These are phyloP conservation scores for Rhododendron molle DNA, from an alignment of 148 eudicot genomes.

Conservation along the genomic window DNA sequence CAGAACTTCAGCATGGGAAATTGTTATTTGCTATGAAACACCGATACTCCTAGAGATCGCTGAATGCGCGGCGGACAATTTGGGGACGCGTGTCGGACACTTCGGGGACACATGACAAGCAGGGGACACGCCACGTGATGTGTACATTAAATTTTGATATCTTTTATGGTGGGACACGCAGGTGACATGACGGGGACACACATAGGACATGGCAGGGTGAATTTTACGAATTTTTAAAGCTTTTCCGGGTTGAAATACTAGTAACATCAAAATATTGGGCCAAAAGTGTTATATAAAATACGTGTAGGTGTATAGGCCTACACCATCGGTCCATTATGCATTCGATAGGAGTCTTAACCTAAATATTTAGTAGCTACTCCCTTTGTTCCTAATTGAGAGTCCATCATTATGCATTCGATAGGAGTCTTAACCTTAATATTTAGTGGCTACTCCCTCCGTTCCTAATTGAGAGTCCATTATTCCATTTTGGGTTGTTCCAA, in stretches of 20 bases:
- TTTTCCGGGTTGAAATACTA: not conserved
- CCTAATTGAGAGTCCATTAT: no score
- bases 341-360: no score
- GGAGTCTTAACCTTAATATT: no score
- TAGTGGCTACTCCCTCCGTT: no score
- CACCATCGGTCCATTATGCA: not conserved
- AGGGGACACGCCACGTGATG: not conserved
- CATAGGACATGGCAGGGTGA: not conserved
- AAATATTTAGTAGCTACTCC: no score
- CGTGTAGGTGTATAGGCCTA: not conserved
- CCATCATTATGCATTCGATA: no score
- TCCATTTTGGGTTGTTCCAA: no score
- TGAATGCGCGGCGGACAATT: no score
- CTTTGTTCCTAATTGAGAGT: no score
- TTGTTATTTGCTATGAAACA: not conserved
- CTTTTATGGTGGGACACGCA: not conserved
- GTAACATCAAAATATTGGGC: not conserved
- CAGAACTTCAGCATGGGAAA: not conserved
- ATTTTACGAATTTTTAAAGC: not conserved
- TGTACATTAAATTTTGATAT: not conserved
- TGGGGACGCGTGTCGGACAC: no score
- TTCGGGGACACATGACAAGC: no score
- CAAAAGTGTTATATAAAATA: not conserved
- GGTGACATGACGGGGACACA: not conserved
- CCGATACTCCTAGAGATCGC: no score